These are phyloP conservation scores for Priceomyces fermenticarens DNA, from an alignment of 805 yeast species.

Conservation along the genomic window DNA sequence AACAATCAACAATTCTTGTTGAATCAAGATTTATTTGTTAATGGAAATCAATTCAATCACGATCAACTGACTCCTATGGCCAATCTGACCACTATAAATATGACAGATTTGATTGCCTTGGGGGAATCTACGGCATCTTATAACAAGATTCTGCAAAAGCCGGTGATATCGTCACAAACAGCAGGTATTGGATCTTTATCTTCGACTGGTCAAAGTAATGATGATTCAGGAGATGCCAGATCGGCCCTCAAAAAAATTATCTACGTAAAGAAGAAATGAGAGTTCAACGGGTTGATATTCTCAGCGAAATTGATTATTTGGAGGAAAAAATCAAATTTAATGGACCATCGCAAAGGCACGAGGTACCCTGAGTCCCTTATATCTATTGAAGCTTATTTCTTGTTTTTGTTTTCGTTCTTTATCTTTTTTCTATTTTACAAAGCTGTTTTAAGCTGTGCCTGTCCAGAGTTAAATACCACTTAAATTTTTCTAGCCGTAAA, in stretches of 20 bases:
- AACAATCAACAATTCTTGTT: constrained; percentile 16
- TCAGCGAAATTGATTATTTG: background rate
- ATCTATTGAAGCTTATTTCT: too few species aligned
- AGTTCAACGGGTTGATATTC: background rate
- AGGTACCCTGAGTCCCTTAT: too few species aligned
- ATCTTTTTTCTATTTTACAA: too few species aligned
- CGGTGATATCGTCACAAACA: background rate
- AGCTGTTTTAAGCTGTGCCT: too few species aligned
- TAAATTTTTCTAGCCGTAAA: too few species aligned
- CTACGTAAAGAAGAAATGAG: constrained; percentile 25
- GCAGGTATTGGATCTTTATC: constrained; percentile 5
- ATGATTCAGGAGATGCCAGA: constrained; percentile 36
- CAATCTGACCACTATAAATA: constrained; percentile 9
- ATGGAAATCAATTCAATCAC: constrained; percentile 1
- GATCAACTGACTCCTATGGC: constrained; percentile 2
- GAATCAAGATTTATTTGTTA: constrained; percentile 28
- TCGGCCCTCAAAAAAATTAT: constrained; percentile 35
- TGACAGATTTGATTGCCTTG: constrained; percentile 19
- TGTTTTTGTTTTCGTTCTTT: too few species aligned
- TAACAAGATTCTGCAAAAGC: constrained; percentile 1
- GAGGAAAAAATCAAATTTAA: background rate
- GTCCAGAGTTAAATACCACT: too few species aligned
- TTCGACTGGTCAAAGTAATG: constrained; percentile 11
- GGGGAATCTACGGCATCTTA: constrained; percentile 4
- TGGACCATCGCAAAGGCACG: too few species aligned